Percentiles rank a stretch among this genome's conserved stretches.
These are phyloP conservation scores for Adansonia madagascariensis DNA, from an alignment of 441 rosid species.

Conservation along the genomic window DNA sequence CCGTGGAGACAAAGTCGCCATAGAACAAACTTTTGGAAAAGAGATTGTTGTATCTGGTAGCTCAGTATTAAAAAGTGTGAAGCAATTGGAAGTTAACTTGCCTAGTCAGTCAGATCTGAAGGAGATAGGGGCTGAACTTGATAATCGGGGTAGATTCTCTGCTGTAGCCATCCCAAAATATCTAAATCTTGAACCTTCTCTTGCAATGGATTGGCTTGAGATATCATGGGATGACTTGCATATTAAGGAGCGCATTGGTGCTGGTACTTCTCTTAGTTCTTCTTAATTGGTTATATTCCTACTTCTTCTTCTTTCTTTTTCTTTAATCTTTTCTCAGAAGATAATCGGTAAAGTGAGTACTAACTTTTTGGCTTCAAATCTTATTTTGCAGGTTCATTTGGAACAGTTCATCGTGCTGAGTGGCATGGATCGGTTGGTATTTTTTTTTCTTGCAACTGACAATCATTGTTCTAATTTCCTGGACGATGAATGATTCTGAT, in stretches of 20 bases:
- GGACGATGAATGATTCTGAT: conserved; percentile 15
- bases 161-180: conserved; percentile 56
- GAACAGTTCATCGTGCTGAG: conserved; percentile 98
- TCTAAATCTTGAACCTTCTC: conserved; percentile 85
- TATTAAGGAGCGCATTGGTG: conserved; percentile 94
- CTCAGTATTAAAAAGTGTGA: conserved; percentile 34
- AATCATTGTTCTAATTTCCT: not conserved
- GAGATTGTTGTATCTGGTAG: conserved; percentile 44
- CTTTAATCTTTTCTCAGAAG: not conserved
- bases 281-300: conserved; percentile 3
- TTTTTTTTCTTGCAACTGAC: not conserved
- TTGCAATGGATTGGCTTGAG: conserved; percentile 98
- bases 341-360: not conserved
- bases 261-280: conserved; percentile 58
- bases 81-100: conserved; percentile 42
- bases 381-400: conserved; percentile 77
- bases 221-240: conserved; percentile 88
- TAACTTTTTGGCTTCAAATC: not conserved
- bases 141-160: conserved; percentile 43
- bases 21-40: conserved; percentile 38
- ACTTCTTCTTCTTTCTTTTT: not conserved
- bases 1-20: conserved; percentile 32
- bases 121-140: conserved; percentile 43
- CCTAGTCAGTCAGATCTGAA: conserved; percentile 42
- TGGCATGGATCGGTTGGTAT: conserved; percentile 97